Conservation (phyloP, 345 rosid species). For the Eucalyptus coolabah region DNA sequence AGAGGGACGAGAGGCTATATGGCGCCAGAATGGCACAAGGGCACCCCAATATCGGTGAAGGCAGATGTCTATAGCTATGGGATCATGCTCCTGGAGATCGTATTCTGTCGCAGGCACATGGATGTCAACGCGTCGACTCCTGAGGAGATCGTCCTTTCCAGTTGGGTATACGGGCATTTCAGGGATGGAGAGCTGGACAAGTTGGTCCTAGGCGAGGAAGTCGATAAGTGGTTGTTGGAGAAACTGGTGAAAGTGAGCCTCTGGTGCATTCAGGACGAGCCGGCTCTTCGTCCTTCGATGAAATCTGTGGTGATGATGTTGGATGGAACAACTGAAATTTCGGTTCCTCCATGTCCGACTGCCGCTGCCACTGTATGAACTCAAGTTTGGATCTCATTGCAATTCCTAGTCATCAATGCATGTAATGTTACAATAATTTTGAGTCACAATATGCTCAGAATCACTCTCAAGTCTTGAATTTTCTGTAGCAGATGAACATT, state of each 20-base stretch:
- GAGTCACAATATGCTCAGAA: neutral
- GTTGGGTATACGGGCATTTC: neutral
- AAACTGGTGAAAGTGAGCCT: neutral
- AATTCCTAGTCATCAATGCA: neutral
- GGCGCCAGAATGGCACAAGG: neutral
- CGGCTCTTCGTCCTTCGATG: neutral
- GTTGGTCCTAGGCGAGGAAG: neutral
- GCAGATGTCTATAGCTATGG: neutral
- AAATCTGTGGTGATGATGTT: neutral
- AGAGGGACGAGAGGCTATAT: neutral
- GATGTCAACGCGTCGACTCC: neutral
- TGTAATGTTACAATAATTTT: neutral
- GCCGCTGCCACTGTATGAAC: neutral
- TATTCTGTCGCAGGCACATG: neutral
- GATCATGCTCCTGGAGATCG: neutral
- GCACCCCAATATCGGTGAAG: neutral
- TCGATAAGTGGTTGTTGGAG: neutral
- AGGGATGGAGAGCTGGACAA: neutral
- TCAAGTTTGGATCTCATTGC: accelerated
- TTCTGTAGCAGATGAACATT: neutral
- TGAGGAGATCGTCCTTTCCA: neutral
- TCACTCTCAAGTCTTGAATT: neutral
- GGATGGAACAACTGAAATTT: neutral
- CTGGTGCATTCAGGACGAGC: neutral
- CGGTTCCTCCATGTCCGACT: neutral